phyloP scores from a whole-genome alignment of 139 green algal genomes.

The Tetraselmis striata region DNA sequence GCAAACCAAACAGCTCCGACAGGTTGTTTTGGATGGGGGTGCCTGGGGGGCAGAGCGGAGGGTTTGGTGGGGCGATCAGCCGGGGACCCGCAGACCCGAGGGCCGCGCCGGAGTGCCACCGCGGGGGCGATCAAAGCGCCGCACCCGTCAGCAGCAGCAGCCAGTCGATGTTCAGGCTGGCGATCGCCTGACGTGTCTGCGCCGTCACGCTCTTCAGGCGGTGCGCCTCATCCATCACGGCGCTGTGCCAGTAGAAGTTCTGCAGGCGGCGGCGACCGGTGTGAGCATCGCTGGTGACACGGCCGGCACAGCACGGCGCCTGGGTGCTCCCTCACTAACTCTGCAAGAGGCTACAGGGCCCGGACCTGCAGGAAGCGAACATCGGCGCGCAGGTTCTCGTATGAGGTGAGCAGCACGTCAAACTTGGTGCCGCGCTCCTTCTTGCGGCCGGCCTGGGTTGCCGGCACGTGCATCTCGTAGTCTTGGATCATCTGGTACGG shows the following conservation, averaged over 20 bases:
- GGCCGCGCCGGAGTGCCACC: too few species aligned
- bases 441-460: background rate
- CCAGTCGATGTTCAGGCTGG: slow-evolving; percentile 53
- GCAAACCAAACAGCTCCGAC: slow-evolving; percentile 72
- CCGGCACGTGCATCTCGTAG: slow-evolving; percentile 55
- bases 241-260: slow-evolving; percentile 27
- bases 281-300: too few species aligned
- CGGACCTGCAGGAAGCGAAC: background rate
- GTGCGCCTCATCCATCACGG: slow-evolving; percentile 71
- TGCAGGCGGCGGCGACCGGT: slow-evolving; percentile 1
- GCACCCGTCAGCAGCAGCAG: slow-evolving; percentile 85
- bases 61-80: too few species aligned
- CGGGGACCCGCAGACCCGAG: too few species aligned
- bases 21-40: slow-evolving; percentile 96
- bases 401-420: slow-evolving; percentile 74
- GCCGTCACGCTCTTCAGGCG: slow-evolving; percentile 59
- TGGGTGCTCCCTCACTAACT: too few species aligned
- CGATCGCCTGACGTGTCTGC: slow-evolving; percentile 45
- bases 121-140: background rate
- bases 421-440: slow-evolving; percentile 28
- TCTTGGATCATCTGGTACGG: slow-evolving; percentile 37
- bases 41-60: slow-evolving; percentile 24
- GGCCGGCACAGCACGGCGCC: too few species aligned
- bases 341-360: too few species aligned
- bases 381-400: slow-evolving; percentile 52